Evolutionary conservation across 208 protist genomes (phyloP), one percentile per base, ranked within the genome.

Genomic region (Perkinsela sp.): DNA sequence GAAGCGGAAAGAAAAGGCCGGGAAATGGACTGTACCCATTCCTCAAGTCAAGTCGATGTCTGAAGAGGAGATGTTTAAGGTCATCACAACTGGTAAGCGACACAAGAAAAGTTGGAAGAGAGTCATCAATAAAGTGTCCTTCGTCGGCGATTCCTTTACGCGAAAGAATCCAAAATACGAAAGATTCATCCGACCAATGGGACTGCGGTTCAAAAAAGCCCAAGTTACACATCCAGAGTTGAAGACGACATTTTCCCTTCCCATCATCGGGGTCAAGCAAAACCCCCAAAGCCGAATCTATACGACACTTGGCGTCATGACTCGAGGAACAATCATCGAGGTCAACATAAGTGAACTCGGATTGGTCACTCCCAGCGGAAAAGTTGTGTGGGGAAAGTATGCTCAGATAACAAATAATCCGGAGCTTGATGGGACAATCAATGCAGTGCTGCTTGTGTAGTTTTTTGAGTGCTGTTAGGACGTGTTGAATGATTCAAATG

Each of bases 341-440:
- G 96, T 99, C 28, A 99, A 99, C 77, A 96, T 99, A n/a, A 93
- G 86, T 66, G 96, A 99, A 71, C 82, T 99, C n/a, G 97, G 97
- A 32, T 82, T 99, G 0, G 97, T 99, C 22, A 99, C 97, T 1
- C 92, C 92, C 6, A 89, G 85, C 0, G 97, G 97, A 71, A 99
- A 99, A 73, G 95, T 99, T 28, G 84, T 93, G n/a, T 95, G 85
- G 86, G 85, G 90, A 72, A 97, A 97, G 81, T 97, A 96, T 72
- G 97, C 97, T 30, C 96, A 99, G 82, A 93, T 99, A 32, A 99
- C 96, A 1, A 99, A 99, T 86, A 97, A 99, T 75, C 97, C 97
- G 1, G 97, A 99, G 78, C 97, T 97, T 73, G 97, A 99, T 74
- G 97, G 96, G 29, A 98, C 95, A 80, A 97, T 99, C 75, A 99